Evolutionary conservation across 257 asterid genomes (phyloP).

Genomic region (Solanum gracilifrons): DNA sequence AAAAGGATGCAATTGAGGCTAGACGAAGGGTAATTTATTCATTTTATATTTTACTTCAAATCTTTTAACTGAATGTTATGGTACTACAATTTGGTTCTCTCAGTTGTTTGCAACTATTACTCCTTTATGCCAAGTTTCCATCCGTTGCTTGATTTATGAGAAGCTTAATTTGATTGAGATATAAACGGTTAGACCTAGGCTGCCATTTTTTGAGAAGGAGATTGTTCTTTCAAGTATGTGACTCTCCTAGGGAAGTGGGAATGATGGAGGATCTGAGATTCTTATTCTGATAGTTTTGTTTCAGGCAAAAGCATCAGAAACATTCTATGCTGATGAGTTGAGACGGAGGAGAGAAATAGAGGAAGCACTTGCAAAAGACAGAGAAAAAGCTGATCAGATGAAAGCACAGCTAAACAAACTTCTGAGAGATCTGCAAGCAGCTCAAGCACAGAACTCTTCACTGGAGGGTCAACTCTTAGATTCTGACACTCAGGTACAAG

Average conservation of each 20-base stretch:
- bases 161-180: neutral
- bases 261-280: neutral
- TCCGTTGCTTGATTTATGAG: neutral
- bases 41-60: neutral
- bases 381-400: slow-evolving; percentile 44
- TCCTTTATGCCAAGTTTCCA: neutral
- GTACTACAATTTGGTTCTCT: neutral
- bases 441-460: slow-evolving; percentile 42
- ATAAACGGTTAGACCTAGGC: neutral
- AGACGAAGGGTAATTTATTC: slow-evolving; percentile 24
- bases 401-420: slow-evolving; percentile 34
- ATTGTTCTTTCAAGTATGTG: neutral
- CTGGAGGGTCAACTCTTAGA: slow-evolving; percentile 46
- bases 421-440: slow-evolving; percentile 31
- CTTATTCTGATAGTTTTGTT: neutral
- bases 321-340: slow-evolving; percentile 42
- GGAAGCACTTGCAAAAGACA: slow-evolving; percentile 47
- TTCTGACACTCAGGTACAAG: slow-evolving; percentile 46
- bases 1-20: slow-evolving; percentile 51
- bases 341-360: slow-evolving; percentile 54
- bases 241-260: neutral
- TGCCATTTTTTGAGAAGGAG: neutral
- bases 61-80: neutral
- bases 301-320: slow-evolving; percentile 54
- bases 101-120: neutral